Evolutionary conservation across 2,329 filamentous ascomycete genomes (phyloP), one percentile per base, ranked within the genome.

Genomic region (Trichophyton equinum): DNA sequence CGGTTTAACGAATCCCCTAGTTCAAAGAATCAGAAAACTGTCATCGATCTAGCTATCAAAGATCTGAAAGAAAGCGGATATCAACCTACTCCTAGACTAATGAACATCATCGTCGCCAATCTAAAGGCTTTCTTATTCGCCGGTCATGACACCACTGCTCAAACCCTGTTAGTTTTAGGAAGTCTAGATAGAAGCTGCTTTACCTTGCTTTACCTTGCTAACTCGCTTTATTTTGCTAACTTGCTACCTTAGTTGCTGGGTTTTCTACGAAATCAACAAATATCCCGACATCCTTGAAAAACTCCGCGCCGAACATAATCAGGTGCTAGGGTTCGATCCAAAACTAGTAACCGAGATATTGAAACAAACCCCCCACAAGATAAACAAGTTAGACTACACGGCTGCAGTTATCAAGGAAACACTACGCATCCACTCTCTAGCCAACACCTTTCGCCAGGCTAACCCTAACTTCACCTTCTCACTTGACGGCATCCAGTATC

Each of bases 391-490:
- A 44, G 70, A 75, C 0, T 82, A 81, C 66, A 81, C 80, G 0
- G 73, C 73, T 1, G 80, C 80, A 22, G 75, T 82, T 1, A 76
- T 82, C 63, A 81, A 81, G 61, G 82, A 85, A 67, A 74, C 75
- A 0, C 72, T 84, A 2, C 75, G 82, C 0, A 65, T 84, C 27
- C 80, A 77, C 64, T 78, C 81, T 0, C 75, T 80, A 57, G 67
- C 58, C 62, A 22, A 65, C 57, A 27, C 60, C 62, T 40, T 62
- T 1, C 56, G 60, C 30, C 30, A 40, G 18, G 55, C 33, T 18
- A 57, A 22, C 18, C n/a, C 55, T 13, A 58, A 25, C 56, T 44
- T 44, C 38, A 58, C 5, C 56, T 58, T 47, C 33, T 58, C 38
- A 13, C 56, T 47, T 4, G 56, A 57, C 15, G 55, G 40, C 33